A percentile compares a stretch with the other conserved stretches of the same genome.
phyloP scores from a whole-genome alignment of 768 basidiomycete genomes.

The Lactarius pseudohatsudake region DNA sequence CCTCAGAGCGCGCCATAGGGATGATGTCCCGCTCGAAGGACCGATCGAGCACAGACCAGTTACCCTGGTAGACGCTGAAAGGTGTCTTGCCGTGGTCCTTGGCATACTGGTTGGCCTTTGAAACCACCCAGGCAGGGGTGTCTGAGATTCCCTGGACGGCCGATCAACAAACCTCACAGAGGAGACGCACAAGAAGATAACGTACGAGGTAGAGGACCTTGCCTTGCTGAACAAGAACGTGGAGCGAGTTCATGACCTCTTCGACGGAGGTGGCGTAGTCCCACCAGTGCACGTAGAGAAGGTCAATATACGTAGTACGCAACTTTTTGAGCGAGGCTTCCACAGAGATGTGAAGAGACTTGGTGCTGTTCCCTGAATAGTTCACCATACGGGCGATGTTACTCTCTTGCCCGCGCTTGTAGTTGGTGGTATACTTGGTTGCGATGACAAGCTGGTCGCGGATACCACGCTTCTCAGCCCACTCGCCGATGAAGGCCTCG shows the following conservation, averaged over 20 bases:
- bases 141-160: slow-evolving; percentile 26
- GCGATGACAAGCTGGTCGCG: slow-evolving; percentile 52
- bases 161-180: not conserved
- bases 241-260: slow-evolving; percentile 56
- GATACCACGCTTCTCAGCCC: slow-evolving; percentile 45
- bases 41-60: slow-evolving; percentile 39
- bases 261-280: slow-evolving; percentile 52
- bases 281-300: slow-evolving; percentile 51
- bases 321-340: slow-evolving; percentile 48
- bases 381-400: slow-evolving; percentile 33
- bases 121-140: slow-evolving; percentile 41
- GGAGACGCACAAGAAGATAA: not conserved
- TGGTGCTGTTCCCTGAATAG: slow-evolving; percentile 45
- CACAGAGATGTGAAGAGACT: slow-evolving; percentile 42
- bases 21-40: slow-evolving; percentile 44
- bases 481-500: slow-evolving; percentile 54
- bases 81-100: slow-evolving; percentile 40
- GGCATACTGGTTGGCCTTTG: slow-evolving; percentile 43
- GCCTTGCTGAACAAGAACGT: slow-evolving; percentile 49
- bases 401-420: slow-evolving; percentile 29
- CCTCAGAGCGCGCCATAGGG: slow-evolving; percentile 38
- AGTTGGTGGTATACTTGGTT: slow-evolving; percentile 36
- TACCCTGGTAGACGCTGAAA: slow-evolving; percentile 39
- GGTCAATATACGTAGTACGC: slow-evolving; percentile 47
- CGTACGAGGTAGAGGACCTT: slow-evolving; percentile 44